Percentiles rank a stretch among this genome's conserved stretches.
phyloP scores from a whole-genome alignment of 805 yeast genomes.

The Candida ascalaphidarum region DNA sequence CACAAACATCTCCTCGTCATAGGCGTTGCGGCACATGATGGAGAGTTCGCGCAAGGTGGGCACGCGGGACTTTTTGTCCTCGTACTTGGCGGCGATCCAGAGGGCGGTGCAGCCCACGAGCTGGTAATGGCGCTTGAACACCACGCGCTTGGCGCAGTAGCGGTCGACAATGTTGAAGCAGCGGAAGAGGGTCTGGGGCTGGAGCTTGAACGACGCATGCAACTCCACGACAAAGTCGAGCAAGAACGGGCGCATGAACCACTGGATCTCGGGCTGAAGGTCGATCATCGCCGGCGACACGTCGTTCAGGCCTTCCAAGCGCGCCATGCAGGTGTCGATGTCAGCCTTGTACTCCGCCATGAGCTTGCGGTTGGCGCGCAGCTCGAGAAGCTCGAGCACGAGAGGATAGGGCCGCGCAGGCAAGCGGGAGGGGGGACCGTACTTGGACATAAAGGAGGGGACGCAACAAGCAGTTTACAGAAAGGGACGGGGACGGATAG shows the following conservation, averaged over 20 bases:
- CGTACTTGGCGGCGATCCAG: slow-evolving; percentile 44
- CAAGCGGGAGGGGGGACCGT: slow-evolving; percentile 17
- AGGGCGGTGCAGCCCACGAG: slow-evolving; percentile 39
- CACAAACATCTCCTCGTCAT: slow-evolving; percentile 44
- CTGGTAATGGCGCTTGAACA: slow-evolving; percentile 39
- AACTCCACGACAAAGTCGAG: slow-evolving; percentile 36
- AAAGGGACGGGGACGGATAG: too few species aligned
- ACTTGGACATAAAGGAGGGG: not conserved
- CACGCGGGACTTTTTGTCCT: slow-evolving; percentile 50
- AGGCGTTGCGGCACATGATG: slow-evolving; percentile 50
- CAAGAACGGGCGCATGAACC: slow-evolving; percentile 40
- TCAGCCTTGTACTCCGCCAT: slow-evolving; percentile 35
- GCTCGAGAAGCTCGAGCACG: slow-evolving; percentile 39
- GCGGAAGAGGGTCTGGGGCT: slow-evolving; percentile 34
- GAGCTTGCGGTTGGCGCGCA: slow-evolving; percentile 34
- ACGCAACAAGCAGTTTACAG: too few species aligned
- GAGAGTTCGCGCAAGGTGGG: slow-evolving; percentile 48
- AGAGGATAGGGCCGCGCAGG: slow-evolving; percentile 31
- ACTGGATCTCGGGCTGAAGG: slow-evolving; percentile 38
- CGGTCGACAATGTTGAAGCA: slow-evolving; percentile 38
- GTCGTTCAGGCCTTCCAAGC: slow-evolving; percentile 30
- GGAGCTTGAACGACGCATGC: slow-evolving; percentile 32
- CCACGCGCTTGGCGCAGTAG: slow-evolving; percentile 38
- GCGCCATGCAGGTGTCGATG: slow-evolving; percentile 28
- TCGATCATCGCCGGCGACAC: slow-evolving; percentile 46